phyloP scores from a whole-genome alignment of 371 early-diverging fungal species.

The Mortierella sp. region DNA sequence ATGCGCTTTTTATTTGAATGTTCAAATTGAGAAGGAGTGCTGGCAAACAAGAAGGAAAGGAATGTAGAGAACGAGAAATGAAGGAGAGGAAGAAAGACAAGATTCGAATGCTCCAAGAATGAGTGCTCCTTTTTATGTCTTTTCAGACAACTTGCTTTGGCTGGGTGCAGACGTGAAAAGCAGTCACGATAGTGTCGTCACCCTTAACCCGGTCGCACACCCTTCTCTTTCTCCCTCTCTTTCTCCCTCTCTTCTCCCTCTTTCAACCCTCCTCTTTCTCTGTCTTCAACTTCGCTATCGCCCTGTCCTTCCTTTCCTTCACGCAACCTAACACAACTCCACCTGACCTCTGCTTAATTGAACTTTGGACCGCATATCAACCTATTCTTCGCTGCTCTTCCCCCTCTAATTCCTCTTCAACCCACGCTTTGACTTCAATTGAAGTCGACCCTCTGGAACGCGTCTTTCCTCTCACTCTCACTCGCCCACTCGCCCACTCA shows the following conservation, averaged over 20 bases:
- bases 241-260: no score
- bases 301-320: no score
- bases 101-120: neutral
- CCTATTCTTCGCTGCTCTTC: no score
- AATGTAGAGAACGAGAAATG: neutral
- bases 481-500: neutral
- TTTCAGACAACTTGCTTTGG: no score
- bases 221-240: no score
- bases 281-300: no score
- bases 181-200: neutral
- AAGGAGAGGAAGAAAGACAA: neutral
- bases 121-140: neutral
- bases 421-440: neutral
- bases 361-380: no score
- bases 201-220: conserved; percentile 2
- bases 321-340: no score
- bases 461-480: neutral
- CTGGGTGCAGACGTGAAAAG: neutral
- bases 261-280: no score
- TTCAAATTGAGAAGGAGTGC: neutral
- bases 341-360: no score
- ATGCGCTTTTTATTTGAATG: neutral
- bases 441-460: neutral
- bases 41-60: neutral
- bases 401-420: neutral